Evolutionary conservation across 768 basidiomycete species (phyloP), one percentile per base, ranked within the genome.

Genomic region (Lepiota venenata): DNA sequence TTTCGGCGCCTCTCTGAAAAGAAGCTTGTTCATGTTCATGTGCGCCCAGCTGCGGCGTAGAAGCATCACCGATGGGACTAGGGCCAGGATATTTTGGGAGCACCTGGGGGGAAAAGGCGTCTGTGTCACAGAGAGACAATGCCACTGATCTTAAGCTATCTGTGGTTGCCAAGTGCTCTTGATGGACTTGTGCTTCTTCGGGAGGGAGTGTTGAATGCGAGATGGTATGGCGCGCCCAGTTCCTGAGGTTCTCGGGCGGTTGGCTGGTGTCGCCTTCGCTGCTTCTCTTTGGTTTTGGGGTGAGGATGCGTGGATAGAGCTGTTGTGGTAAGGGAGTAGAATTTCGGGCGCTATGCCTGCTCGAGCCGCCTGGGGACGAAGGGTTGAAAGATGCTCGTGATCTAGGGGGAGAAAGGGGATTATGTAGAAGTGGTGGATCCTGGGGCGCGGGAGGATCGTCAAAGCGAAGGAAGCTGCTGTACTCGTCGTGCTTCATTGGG

Each of bases 391-490:
- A 37, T 27, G 2, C 25, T 40, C 52, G 36, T 14, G 44, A 39
- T 47, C 52, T 22, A 35, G 37, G 52, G 32, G 52, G 52, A 8
- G 52, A 38, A 27, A 54, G 45, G 12, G 52, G 52, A 8, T 44
- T 54, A 7, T 54, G 45, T 16, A 25, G 16, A 1, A 40, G 44
- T 20, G 52, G 52, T 10, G 52, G 52, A 10, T 54, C 52, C 27
- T 54, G 52, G 4, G 52, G 52, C 18, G 52, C 45, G 10, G 52
- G 52, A 32, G 52, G 52, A 32, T 54, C 52, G 27, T 54, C 52
- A 18, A 21, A 54, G 36, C 11, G 32, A 20, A 47, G 21, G 44
- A 46, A 47, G 45, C 20, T 12, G 45, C 20, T 12, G 15, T 11
- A 36, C 29, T 16, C 18, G 22, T 32, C 14, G n/a, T 25, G 32